Evolutionary conservation across 805 yeast species (phyloP).

Genomic region (Saccharomycopsis capsularis): DNA sequence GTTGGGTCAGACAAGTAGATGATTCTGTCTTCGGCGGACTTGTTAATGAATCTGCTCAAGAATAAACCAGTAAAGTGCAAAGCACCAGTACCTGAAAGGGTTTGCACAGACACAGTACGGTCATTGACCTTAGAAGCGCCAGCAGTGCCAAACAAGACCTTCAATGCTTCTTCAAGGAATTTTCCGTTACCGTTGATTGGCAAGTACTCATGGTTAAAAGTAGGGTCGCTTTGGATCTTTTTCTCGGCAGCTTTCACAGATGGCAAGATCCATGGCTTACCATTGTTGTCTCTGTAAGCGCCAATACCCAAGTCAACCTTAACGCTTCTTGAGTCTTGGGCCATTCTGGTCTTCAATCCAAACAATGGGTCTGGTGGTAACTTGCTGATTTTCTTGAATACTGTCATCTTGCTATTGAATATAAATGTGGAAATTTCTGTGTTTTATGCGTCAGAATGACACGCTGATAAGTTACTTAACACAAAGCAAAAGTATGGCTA

Average conservation of each 20-base stretch:
- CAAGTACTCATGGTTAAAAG: slow-evolving; percentile 74
- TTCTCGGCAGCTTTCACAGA: slow-evolving; percentile 62
- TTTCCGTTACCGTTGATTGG: slow-evolving; percentile 74
- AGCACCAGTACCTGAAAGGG: slow-evolving; percentile 95
- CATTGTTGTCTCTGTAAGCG: slow-evolving; percentile 87
- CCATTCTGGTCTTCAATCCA: slow-evolving; percentile 64
- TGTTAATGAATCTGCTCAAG: slow-evolving; percentile 40
- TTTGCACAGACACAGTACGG: slow-evolving; percentile 77
- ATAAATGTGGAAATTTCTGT: too few species aligned
- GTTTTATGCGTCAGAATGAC: not conserved
- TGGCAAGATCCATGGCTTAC: slow-evolving; percentile 85
- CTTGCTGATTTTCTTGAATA: slow-evolving; percentile 45
- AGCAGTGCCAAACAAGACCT: slow-evolving; percentile 62
- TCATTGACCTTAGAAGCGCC: slow-evolving; percentile 45
- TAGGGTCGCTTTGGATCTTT: slow-evolving; percentile 41
- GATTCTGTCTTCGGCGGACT: slow-evolving; percentile 23
- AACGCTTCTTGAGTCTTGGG: slow-evolving; percentile 46
- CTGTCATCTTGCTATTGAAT: slow-evolving; percentile 13
- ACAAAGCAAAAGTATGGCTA: not conserved
- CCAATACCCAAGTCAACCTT: slow-evolving; percentile 89
- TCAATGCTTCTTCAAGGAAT: slow-evolving; percentile 60
- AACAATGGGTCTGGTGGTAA: slow-evolving; percentile 86
- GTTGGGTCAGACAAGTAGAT: slow-evolving; percentile 83
- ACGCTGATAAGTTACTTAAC: too few species aligned
- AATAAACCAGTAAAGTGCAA: slow-evolving; percentile 79